These are phyloP conservation scores for Chytriomyces sp. DNA, from an alignment of 192 early-diverging fungal genomes.

Conservation along the genomic window DNA sequence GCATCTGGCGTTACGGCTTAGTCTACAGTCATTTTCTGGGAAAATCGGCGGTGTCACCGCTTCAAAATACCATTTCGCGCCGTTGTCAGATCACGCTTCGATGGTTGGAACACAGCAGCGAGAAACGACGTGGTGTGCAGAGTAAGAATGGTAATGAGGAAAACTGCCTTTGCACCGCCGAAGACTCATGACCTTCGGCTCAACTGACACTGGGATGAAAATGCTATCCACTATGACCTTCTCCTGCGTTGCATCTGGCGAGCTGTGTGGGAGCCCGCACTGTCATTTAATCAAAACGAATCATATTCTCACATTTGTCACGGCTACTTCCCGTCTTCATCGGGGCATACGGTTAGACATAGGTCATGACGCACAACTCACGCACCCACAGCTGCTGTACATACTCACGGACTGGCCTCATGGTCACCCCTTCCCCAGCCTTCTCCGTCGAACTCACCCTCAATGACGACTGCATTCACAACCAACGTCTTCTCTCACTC, in stretches of 20 bases:
- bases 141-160: too few species aligned
- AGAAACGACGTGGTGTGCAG: too few species aligned
- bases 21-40: too few species aligned
- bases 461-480: background rate
- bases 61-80: too few species aligned
- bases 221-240: background rate
- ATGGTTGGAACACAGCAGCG: too few species aligned
- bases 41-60: too few species aligned
- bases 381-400: background rate
- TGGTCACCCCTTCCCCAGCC: background rate
- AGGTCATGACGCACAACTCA: background rate
- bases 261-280: background rate
- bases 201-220: background rate
- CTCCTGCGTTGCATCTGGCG: background rate
- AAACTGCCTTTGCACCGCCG: too few species aligned
- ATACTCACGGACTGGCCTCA: background rate
- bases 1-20: too few species aligned
- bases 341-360: background rate
- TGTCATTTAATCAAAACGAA: background rate
- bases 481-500: background rate
- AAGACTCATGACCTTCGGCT: background rate
- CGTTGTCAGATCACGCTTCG: too few species aligned
- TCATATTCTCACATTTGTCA: background rate
- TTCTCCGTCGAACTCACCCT: background rate
- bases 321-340: background rate